Conservation (phyloP, 1,139 yeast species). For the Suhomyces maxii region DNA sequence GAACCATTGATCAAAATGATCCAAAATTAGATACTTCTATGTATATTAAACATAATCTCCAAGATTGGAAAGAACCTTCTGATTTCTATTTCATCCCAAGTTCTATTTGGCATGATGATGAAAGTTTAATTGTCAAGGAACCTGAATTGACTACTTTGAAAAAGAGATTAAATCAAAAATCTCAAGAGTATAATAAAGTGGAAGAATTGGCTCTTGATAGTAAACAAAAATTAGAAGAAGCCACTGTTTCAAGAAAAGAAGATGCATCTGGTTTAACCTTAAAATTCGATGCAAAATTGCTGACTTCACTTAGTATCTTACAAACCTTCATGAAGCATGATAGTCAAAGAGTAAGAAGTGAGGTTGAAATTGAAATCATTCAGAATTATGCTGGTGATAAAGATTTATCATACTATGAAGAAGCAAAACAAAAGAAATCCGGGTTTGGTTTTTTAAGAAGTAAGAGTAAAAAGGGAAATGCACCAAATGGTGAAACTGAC, state of each 20-base stretch:
- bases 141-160: slow-evolving; percentile 68
- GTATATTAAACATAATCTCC: slow-evolving; percentile 84
- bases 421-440: slow-evolving; percentile 50
- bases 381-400: slow-evolving; percentile 82
- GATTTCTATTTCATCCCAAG: slow-evolving; percentile 88
- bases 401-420: slow-evolving; percentile 56
- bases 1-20: slow-evolving; percentile 65
- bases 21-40: slow-evolving; percentile 81
- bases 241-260: slow-evolving; percentile 35
- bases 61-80: slow-evolving; percentile 79
- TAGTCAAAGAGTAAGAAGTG: slow-evolving; percentile 67
- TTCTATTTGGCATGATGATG: slow-evolving; percentile 97
- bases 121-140: slow-evolving; percentile 62
- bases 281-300: slow-evolving; percentile 56
- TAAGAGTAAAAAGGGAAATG: slow-evolving; percentile 11
- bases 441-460: slow-evolving; percentile 51
- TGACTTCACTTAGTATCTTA: slow-evolving; percentile 54
- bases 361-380: slow-evolving; percentile 88
- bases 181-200: slow-evolving; percentile 43
- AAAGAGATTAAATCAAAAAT: slow-evolving; percentile 53
- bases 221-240: slow-evolving; percentile 55
- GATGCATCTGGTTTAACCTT: slow-evolving; percentile 35
- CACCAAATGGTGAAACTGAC: slow-evolving; percentile 20
- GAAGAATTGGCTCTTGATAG: slow-evolving; percentile 46
- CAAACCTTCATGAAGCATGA: slow-evolving; percentile 73